These are phyloP conservation scores for Coffea canephora DNA, from an alignment of 257 asterid species.

Conservation along the genomic window DNA sequence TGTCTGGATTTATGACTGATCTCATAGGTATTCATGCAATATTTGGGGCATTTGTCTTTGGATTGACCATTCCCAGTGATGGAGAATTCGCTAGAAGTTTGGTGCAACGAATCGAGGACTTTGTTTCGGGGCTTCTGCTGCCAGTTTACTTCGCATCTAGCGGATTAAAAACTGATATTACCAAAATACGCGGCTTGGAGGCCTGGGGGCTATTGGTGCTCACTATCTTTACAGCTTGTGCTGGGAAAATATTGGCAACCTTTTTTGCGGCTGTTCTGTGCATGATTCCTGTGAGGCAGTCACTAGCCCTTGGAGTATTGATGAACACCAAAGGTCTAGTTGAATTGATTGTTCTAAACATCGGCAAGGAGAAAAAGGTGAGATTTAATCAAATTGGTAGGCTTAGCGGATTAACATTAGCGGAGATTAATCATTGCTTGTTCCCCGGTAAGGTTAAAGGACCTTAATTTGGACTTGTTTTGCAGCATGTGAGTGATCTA, in stretches of 20 bases:
- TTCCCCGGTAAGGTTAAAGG: too few relatives aligned
- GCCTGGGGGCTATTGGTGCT: constrained; percentile 64
- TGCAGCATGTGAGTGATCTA: too few relatives aligned
- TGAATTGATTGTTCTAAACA: constrained; percentile 59
- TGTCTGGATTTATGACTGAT: constrained; percentile 56
- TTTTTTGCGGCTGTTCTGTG: constrained; percentile 55
- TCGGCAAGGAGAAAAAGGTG: constrained; percentile 64
- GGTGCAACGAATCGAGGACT: constrained; percentile 53
- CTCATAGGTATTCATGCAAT: neutral
- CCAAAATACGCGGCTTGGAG: constrained; percentile 31
- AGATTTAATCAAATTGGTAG: too few relatives aligned
- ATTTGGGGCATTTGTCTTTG: constrained; percentile 47
- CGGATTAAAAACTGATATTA: constrained; percentile 56
- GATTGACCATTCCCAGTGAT: constrained; percentile 51
- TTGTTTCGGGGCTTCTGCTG: constrained; percentile 52
- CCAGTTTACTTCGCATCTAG: constrained; percentile 62
- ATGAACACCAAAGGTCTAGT: constrained; percentile 79
- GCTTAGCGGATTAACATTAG: too few relatives aligned
- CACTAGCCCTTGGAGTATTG: constrained; percentile 56
- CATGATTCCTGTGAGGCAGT: constrained; percentile 48
- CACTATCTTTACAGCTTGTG: constrained; percentile 49
- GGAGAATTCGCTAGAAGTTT: constrained; percentile 40
- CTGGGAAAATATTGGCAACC: constrained; percentile 61
- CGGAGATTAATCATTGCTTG: too few relatives aligned
- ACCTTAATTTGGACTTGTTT: too few relatives aligned